A percentile compares a stretch with the other conserved stretches of the same genome.
Evolutionary conservation across 2,329 filamentous ascomycete species (phyloP).

Genomic region (Rhynchosporium graminicola): DNA sequence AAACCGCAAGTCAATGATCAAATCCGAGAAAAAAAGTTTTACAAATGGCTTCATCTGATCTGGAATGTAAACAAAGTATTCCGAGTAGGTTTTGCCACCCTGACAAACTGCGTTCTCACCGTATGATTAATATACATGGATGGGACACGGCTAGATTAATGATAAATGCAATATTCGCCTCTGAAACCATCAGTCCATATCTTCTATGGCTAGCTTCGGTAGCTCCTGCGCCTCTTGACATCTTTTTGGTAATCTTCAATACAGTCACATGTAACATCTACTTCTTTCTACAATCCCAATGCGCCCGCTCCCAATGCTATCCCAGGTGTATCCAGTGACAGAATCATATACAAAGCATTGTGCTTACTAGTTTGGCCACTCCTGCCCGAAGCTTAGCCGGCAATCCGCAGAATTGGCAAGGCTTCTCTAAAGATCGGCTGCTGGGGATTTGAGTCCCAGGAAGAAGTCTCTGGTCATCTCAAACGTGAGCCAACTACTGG

Average conservation of each 20-base stretch:
- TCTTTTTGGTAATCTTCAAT: constrained; percentile 26
- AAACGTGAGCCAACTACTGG: constrained; percentile 96
- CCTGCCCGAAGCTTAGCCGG: not conserved
- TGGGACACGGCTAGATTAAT: not conserved
- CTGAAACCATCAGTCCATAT: not conserved
- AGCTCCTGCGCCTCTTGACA: constrained; percentile 24
- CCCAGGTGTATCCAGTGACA: constrained; percentile 24
- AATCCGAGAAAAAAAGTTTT: no score
- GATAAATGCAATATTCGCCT: not conserved
- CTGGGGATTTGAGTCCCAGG: constrained; percentile 56
- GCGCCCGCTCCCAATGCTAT: constrained; percentile 38
- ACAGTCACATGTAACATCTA: constrained; percentile 32
- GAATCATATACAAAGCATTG: constrained; percentile 38
- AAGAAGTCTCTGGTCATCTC: constrained; percentile 90
- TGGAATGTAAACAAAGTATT: no score
- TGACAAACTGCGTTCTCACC: not conserved
- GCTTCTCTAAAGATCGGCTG: constrained; percentile 2
- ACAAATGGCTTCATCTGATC: no score
- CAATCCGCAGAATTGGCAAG: not conserved
- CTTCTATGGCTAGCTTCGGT: not conserved
- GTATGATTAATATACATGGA: not conserved
- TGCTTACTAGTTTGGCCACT: constrained; percentile 21
- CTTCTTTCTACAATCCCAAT: constrained; percentile 35
- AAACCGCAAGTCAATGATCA: no score
- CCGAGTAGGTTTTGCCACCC: no score